Evolutionary conservation across 768 basidiomycete species (phyloP), one percentile per base, ranked within the genome.

Genomic region (Pleurotus ostreatus): DNA sequence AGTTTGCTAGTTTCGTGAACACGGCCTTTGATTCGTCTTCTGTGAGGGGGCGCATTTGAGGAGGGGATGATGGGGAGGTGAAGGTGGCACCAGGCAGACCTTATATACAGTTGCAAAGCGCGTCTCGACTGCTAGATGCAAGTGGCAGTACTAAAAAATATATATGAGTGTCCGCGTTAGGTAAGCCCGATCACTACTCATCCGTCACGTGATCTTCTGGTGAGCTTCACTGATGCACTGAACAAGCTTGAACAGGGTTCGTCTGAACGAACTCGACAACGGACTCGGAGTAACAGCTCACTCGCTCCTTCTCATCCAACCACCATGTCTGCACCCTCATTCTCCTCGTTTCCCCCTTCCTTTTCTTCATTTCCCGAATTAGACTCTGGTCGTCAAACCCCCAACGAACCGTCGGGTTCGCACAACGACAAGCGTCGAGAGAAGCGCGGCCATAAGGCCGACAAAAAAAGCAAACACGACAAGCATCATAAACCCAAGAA

Each of bases 1-100:
- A 99, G 73, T 97, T 98, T 46, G 97, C 94, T 40, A 99, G 83
- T 71, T 99, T 99, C 40, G 90, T 87, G 65, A 98, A 99, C 12
- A 98, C 91, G 0, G 89, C 82, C 69, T 97, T 97, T 64, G 92
- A 96, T 73, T 99, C 96, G 58, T 97, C 94, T 70, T 98, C 92
- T 22, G 96, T 98, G 51, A 98, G 78, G 18, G 96, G 96, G 7
- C 96, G 88, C 96, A 98, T 97, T 40, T 74, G 58, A 41, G 52
- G 43, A 55, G 49, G 25, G 44, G 66, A 62, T 43, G 59, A 41
- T 3, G 56, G 30, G 46, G 61, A 47, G 37, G 51, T 58, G 34
- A 60, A 64, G 41, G 64, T 9, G 30, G 60, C 60, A 30, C 30
- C n/a, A 49, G 16, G 49, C 61, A 48, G 46, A 15, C 46, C 22